Base-by-base conservation (phyloP, 257 asterid species). In the Fraxinus americana region DNA sequence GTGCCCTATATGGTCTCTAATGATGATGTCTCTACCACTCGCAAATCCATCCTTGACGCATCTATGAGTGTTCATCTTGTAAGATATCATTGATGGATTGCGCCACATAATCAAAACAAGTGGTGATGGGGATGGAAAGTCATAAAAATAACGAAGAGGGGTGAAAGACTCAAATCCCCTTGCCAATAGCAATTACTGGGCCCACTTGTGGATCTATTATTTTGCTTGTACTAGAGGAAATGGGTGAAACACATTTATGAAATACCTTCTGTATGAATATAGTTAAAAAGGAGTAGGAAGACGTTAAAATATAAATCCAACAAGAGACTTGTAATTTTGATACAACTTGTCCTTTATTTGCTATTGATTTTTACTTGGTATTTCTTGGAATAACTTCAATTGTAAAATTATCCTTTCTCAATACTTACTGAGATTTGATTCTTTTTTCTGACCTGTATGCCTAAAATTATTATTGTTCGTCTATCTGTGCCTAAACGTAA, bases 171-270 rank as follows among this genome's bases (percentile, higher is more conserved):
- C 35, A 32, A 32, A 32, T 32, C 35, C 35, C 35, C 5, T 32
- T 5, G 35, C 35, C 35, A 32, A 32, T 75, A 45, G 5, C 25
- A 57, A 45, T 75, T 79, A 43, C 30, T 61, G 27, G 68, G 21
- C 21, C 27, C 38, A 3, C 76, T 54, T 74, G 67, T 61, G 59
- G 54, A 27, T 30, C 11, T 41, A 25, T 16, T 41, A 32, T 67
- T 32, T 35, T 76, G 52, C 65, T 57, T 48, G 43, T 66, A 27
- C 48, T 75, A 66, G 21, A 66, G 57, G 73, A 35, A 41, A 36
- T 80, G 73, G 14, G 66, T 63, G 54, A 27, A 65, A 29, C 61
- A 13, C 16, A 75, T 29, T 13, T 38, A 63, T 78, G 48, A 72
- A 71, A 66, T 29, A 43, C 45, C 29, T 30, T 45, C 23, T 72